phyloP scores from a whole-genome alignment of 2,329 filamentous ascomycete genomes.

The Pseudocercospora cruenta region DNA sequence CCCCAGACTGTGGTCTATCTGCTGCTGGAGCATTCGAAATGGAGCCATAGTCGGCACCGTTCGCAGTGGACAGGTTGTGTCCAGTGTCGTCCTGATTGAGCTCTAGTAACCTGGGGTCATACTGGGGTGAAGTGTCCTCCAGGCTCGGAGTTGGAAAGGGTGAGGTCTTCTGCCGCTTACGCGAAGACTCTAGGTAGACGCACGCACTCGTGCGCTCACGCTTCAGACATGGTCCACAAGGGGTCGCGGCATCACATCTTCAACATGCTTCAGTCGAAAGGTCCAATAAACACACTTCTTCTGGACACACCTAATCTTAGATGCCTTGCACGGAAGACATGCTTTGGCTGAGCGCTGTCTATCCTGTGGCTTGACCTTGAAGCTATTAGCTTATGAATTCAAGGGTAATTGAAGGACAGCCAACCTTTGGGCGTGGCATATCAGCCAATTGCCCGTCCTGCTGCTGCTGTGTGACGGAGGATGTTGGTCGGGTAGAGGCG shows the following conservation, averaged over 20 bases:
- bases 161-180: slow-evolving; percentile 28
- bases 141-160: slow-evolving; percentile 27
- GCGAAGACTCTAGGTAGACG: slow-evolving; percentile 26
- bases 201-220: slow-evolving; percentile 26
- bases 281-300: background rate
- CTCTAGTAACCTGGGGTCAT: slow-evolving; percentile 12
- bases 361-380: slow-evolving; percentile 22
- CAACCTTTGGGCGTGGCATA: slow-evolving; percentile 30
- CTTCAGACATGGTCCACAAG: slow-evolving; percentile 28
- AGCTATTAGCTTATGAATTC: slow-evolving; percentile 11
- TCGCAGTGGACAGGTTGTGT: background rate
- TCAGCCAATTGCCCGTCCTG: slow-evolving; percentile 2
- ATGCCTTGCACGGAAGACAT: slow-evolving; percentile 31
- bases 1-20: slow-evolving; percentile 12
- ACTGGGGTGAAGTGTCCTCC: slow-evolving; percentile 25
- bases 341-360: slow-evolving; percentile 26
- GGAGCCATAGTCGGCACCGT: background rate
- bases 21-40: slow-evolving; percentile 5
- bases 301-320: slow-evolving; percentile 25
- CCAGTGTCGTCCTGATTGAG: background rate
- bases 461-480: slow-evolving; percentile 8
- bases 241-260: slow-evolving; percentile 24
- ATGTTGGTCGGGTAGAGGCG: slow-evolving; percentile 14
- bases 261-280: background rate
- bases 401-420: slow-evolving; percentile 6